Evolutionary conservation across 1,284 basidiomycete species (phyloP).

Genomic region (Sanguinoderma infundibulare): DNA sequence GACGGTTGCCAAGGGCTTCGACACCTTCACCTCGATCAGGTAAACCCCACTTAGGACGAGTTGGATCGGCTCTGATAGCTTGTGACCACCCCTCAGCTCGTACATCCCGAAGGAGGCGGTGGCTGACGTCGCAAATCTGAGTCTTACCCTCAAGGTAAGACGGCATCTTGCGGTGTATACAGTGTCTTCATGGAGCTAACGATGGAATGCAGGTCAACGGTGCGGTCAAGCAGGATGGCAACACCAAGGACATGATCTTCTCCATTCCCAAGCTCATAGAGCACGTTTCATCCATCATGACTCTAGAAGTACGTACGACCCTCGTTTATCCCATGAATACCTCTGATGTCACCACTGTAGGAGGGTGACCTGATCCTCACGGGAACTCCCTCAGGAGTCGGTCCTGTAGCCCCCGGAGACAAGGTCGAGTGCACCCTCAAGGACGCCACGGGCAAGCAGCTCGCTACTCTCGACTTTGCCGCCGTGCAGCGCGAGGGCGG

Average conservation of each 20-base stretch:
- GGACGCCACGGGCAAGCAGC: slow-evolving; percentile 59
- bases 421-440: slow-evolving; percentile 78
- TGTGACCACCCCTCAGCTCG: slow-evolving; percentile 45
- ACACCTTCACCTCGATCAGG: slow-evolving; percentile 77
- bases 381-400: slow-evolving; percentile 92
- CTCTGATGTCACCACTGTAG: slow-evolving; percentile 42
- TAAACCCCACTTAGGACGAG: slow-evolving; percentile 28
- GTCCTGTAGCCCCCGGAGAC: slow-evolving; percentile 80
- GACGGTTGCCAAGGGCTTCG: slow-evolving; percentile 83
- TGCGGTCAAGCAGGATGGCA: slow-evolving; percentile 82
- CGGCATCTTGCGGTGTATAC: background rate
- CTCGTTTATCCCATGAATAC: background rate
- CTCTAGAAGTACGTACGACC: slow-evolving; percentile 72
- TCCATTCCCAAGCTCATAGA: slow-evolving; percentile 88
- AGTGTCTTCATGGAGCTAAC: background rate
- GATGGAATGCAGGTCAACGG: slow-evolving; percentile 74
- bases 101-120: slow-evolving; percentile 84
- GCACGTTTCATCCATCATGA: slow-evolving; percentile 96
- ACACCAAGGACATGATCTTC: slow-evolving; percentile 93
- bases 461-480: slow-evolving; percentile 69
- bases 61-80: background rate
- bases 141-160: slow-evolving; percentile 74
- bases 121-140: slow-evolving; percentile 76
- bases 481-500: slow-evolving; percentile 74
- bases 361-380: slow-evolving; percentile 90